Percentiles rank a stretch among this genome's conserved stretches.
phyloP scores from a whole-genome alignment of 768 basidiomycete genomes.

The Boletellus emodensis region DNA sequence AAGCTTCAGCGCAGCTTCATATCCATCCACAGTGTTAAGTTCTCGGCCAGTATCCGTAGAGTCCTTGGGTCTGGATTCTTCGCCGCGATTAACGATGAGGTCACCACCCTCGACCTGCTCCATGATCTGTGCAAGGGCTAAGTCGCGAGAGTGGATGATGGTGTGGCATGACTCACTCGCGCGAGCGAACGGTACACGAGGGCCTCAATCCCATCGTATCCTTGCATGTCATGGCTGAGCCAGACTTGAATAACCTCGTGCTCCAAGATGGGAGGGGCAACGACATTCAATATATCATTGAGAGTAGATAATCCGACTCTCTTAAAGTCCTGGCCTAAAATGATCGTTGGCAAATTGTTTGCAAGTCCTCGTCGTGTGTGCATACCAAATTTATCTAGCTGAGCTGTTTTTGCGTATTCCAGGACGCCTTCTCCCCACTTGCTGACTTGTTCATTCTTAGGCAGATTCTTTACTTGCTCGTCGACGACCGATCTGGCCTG shows the following conservation, averaged over 20 bases:
- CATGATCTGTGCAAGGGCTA: conserved; percentile 57
- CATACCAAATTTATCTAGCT: conserved; percentile 86
- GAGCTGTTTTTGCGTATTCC: conserved; percentile 83
- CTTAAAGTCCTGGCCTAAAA: conserved; percentile 82
- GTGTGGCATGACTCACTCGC: conserved; percentile 49
- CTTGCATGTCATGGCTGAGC: conserved; percentile 94
- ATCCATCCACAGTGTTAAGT: conserved; percentile 78
- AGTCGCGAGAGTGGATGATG: background rate
- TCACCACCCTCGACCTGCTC: conserved; percentile 94
- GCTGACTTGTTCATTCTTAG: conserved; percentile 80
- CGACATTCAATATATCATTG: conserved; percentile 89
- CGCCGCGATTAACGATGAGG: conserved; percentile 79
- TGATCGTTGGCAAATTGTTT: conserved; percentile 1
- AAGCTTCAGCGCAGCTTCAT: conserved; percentile 79
- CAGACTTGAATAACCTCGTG: conserved; percentile 97
- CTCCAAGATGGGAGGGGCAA: conserved; percentile 97
- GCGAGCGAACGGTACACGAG: conserved; percentile 88
- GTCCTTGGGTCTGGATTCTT: conserved; percentile 70
- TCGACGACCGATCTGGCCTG: conserved; percentile 87
- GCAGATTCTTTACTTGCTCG: conserved; percentile 86
- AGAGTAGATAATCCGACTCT: conserved; percentile 84
- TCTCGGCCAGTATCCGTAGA: conserved; percentile 48
- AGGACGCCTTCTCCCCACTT: conserved; percentile 86
- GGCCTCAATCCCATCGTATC: conserved; percentile 92
- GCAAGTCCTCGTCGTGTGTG: conserved; percentile 22